These are phyloP conservation scores for Lonicera japonica DNA, from an alignment of 129 eudicot genomes.

Conservation along the genomic window DNA sequence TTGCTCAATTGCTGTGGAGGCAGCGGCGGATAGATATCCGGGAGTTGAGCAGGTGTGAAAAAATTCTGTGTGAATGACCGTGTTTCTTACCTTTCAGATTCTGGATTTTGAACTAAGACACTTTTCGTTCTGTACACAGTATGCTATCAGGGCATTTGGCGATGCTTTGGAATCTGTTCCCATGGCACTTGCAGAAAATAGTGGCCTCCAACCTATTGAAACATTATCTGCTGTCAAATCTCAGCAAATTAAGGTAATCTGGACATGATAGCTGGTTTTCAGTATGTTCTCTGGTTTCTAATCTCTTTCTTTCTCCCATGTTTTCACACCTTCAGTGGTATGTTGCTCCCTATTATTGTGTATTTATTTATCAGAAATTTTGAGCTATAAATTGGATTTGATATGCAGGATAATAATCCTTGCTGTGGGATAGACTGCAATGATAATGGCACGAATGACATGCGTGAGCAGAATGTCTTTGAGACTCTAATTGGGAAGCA, in stretches of 20 bases:
- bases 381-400: not conserved
- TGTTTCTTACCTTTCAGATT: not conserved
- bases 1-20: constrained; percentile 95
- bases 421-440: constrained; percentile 95
- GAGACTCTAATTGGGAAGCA: constrained; percentile 96
- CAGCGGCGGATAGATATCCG: constrained; percentile 96
- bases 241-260: constrained; percentile 88
- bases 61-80: not conserved
- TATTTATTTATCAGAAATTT: not conserved
- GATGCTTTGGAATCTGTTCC: constrained; percentile 97
- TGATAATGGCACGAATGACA: constrained; percentile 85
- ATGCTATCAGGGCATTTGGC: constrained; percentile 96
- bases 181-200: constrained; percentile 97
- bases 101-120: constrained; percentile 1
- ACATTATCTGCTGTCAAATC: constrained; percentile 87
- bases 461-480: constrained; percentile 94
- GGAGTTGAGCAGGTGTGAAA: constrained; percentile 89
- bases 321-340: not conserved
- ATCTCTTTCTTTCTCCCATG: not conserved
- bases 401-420: constrained; percentile 71
- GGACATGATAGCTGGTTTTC: not conserved
- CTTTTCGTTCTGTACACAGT: constrained; percentile 36
- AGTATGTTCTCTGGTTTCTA: no score
- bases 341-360: not conserved
- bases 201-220: constrained; percentile 93